These are phyloP conservation scores for Aspergillus sclerotialis DNA, from an alignment of 2,329 filamentous ascomycete genomes.

Conservation along the genomic window DNA sequence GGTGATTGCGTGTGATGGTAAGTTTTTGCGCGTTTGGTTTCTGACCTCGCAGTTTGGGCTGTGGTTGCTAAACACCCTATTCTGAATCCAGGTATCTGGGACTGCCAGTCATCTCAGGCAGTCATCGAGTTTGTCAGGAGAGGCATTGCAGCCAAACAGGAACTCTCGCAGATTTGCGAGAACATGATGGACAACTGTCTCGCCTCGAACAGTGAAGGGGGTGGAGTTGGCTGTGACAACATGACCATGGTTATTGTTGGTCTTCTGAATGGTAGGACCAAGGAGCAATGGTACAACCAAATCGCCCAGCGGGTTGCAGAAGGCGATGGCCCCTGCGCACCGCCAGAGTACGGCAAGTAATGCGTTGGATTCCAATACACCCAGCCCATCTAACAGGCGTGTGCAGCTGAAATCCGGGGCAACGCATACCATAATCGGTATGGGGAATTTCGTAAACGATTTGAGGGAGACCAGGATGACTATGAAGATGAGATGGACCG, in stretches of 20 bases:
- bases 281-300: slow-evolving; percentile 98
- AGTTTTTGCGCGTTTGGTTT: slow-evolving; percentile 25
- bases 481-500: slow-evolving; percentile 46
- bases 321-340: slow-evolving; percentile 95
- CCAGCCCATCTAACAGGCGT: slow-evolving; percentile 35
- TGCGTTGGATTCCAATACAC: slow-evolving; percentile 36
- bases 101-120: slow-evolving; percentile 96
- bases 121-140: slow-evolving; percentile 95
- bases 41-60: slow-evolving; percentile 5
- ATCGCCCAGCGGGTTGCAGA: slow-evolving; percentile 90
- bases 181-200: slow-evolving; percentile 99
- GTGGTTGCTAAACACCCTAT: no score
- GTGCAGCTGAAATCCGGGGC: slow-evolving; percentile 72
- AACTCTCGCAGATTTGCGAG: slow-evolving; percentile 90
- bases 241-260: slow-evolving; percentile 97
- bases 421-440: slow-evolving; percentile 74
- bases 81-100: slow-evolving; percentile 96
- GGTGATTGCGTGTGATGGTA: slow-evolving; percentile 87
- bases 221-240: slow-evolving; percentile 97
- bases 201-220: slow-evolving; percentile 94
- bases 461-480: slow-evolving; percentile 64
- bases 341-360: slow-evolving; percentile 97
- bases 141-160: slow-evolving; percentile 93
- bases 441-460: no score
- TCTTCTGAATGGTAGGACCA: slow-evolving; percentile 81